Conservation (phyloP, 352 stramenopile species). For the Globisporangium cylindrosporum region DNA sequence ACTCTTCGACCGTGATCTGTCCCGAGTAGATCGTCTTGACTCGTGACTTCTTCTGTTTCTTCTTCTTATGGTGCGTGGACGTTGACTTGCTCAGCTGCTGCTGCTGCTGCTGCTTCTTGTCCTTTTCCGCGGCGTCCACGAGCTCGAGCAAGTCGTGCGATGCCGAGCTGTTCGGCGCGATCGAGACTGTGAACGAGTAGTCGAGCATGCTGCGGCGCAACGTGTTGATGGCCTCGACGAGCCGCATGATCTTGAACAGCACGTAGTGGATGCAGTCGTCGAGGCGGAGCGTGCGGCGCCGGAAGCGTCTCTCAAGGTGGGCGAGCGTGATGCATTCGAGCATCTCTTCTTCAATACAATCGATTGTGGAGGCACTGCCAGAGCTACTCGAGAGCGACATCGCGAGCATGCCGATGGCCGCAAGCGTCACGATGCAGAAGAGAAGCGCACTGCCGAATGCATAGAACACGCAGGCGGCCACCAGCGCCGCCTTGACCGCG, state of each 20-base stretch:
- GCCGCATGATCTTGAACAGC: conserved; percentile 14
- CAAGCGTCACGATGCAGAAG: conserved; percentile 12
- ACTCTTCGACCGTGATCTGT: conserved; percentile 15
- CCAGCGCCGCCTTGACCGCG: conserved; percentile 5
- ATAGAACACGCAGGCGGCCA: conserved; percentile 16
- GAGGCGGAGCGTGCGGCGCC: conserved; percentile 4
- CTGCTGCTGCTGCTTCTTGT: conserved; percentile 3
- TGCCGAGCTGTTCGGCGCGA: conserved; percentile 10
- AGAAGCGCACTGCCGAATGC: conserved; percentile 14
- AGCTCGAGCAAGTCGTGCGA: conserved; percentile 15
- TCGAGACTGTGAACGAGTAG: conserved; percentile 19
- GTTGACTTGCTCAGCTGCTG: conserved; percentile 1
- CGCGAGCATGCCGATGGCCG: conserved; percentile 4
- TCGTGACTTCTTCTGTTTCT: conserved; percentile 1
- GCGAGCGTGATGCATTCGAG: conserved; percentile 17
- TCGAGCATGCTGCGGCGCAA: conserved; percentile 22
- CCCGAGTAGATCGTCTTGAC: conserved; percentile 12
- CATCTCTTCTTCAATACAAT: conserved; percentile 15
- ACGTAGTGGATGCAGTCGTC: conserved; percentile 17
- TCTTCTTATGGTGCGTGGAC: conserved; percentile 8
- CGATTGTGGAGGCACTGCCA: conserved; percentile 1
- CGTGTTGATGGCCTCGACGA: conserved; percentile 14
- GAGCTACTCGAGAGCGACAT: neutral
- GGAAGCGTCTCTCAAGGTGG: conserved; percentile 14
- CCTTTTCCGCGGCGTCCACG: conserved; percentile 7